These are phyloP conservation scores for Solanum pimpinellifolium DNA, from an alignment of 257 asterid species.

Conservation along the genomic window DNA sequence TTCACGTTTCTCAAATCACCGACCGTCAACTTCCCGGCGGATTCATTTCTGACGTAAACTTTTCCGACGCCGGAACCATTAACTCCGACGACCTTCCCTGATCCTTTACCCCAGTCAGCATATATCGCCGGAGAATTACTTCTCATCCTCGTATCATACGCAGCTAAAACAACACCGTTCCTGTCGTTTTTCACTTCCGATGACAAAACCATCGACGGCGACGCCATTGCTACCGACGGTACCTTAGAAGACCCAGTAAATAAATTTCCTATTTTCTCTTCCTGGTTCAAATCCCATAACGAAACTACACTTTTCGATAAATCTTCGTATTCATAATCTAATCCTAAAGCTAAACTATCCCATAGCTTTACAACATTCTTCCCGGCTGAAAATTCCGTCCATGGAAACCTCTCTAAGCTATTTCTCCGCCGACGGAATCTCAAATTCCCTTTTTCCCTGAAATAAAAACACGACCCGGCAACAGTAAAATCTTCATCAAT, in stretches of 20 bases:
- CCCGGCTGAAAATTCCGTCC: constrained; percentile 52
- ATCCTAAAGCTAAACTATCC: constrained; percentile 35
- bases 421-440: constrained; percentile 22
- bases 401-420: constrained; percentile 11
- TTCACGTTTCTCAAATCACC: constrained; percentile 73
- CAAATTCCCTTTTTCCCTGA: constrained; percentile 8
- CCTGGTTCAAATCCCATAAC: constrained; percentile 30
- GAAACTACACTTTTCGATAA: constrained; percentile 29
- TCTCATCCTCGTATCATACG: constrained; percentile 53
- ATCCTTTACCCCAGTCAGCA: constrained; percentile 34
- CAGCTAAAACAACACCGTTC: constrained; percentile 44
- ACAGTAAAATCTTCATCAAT: constrained; percentile 38
- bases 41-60: constrained; percentile 51
- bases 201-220: constrained; percentile 36
- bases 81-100: background rate
- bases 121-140: constrained; percentile 34
- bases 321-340: constrained; percentile 11
- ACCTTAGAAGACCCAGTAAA: background rate
- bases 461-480: constrained; percentile 21
- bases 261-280: background rate
- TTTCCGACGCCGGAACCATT: constrained; percentile 23
- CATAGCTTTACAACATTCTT: constrained; percentile 76
- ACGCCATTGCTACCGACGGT: constrained; percentile 5
- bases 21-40: constrained; percentile 40
- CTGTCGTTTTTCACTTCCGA: constrained; percentile 25